Evolutionary conservation across 352 stramenopile species (phyloP).

Genomic region (Pythium myriotylum): DNA sequence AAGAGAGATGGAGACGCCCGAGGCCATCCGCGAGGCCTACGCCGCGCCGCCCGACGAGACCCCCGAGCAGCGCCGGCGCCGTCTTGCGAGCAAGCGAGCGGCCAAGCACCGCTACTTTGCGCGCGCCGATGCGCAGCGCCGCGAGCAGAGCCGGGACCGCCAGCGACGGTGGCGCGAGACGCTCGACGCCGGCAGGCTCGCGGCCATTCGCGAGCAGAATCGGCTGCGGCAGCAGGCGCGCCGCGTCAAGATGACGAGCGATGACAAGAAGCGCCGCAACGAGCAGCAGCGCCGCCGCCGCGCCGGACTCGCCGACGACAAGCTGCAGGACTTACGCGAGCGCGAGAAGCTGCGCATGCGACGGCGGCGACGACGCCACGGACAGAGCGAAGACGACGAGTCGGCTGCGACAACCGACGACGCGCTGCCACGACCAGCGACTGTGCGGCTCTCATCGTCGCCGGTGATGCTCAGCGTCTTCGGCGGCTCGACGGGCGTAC

Average conservation of each 20-base stretch:
- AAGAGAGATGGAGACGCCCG: constrained; percentile 49
- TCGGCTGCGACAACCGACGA: neutral
- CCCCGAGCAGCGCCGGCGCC: constrained; percentile 46
- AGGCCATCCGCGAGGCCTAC: constrained; percentile 56
- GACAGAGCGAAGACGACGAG: neutral
- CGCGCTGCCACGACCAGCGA: neutral
- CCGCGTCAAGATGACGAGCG: constrained; percentile 45
- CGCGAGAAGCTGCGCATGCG: constrained; percentile 53
- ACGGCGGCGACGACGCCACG: constrained; percentile 19
- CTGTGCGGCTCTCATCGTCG: constrained; percentile 8
- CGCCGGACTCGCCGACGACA: constrained; percentile 43
- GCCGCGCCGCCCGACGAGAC: constrained; percentile 44
- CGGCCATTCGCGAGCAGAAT: constrained; percentile 61
- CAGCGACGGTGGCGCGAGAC: constrained; percentile 46
- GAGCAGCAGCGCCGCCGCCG: constrained; percentile 55
- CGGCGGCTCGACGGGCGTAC: neutral
- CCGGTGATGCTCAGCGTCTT: constrained; percentile 9
- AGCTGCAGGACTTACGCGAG: constrained; percentile 43
- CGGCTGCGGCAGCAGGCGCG: constrained; percentile 56
- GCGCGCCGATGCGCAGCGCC: constrained; percentile 15
- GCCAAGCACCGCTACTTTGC: constrained; percentile 72
- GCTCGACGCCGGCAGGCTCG: constrained; percentile 41
- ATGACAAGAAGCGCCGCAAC: constrained; percentile 40
- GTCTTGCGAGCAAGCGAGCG: constrained; percentile 58
- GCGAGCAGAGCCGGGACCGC: constrained; percentile 19